Evolutionary conservation across 768 basidiomycete species (phyloP).

Genomic region (Boletus barrowsii): DNA sequence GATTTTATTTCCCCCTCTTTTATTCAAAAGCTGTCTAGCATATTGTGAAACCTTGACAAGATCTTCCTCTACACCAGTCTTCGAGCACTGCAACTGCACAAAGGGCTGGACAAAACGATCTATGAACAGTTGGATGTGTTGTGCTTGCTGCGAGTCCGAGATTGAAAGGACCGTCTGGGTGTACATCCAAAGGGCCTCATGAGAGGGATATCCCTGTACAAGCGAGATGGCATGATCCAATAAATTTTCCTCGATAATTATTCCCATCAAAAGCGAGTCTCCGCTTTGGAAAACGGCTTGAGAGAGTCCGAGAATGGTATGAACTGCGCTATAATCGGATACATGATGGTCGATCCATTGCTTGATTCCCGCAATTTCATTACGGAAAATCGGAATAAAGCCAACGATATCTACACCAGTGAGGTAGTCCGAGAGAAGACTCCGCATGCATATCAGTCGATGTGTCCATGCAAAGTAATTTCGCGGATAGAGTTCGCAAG

Average conservation of each 20-base stretch:
- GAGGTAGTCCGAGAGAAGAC: slow-evolving; percentile 21
- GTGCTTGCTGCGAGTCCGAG: background rate
- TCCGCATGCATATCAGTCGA: slow-evolving; percentile 48
- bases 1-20: background rate
- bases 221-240: slow-evolving; percentile 47
- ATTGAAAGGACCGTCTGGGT: slow-evolving; percentile 3
- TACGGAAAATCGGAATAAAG: slow-evolving; percentile 33
- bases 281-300: slow-evolving; percentile 6
- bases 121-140: slow-evolving; percentile 7
- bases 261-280: slow-evolving; percentile 1
- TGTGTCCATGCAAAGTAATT: slow-evolving; percentile 77
- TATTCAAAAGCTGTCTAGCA: slow-evolving; percentile 13
- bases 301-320: slow-evolving; percentile 47
- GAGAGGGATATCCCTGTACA: slow-evolving; percentile 47
- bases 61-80: background rate
- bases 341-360: slow-evolving; percentile 63
- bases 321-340: slow-evolving; percentile 64
- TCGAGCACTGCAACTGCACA: background rate
- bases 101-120: slow-evolving; percentile 19
- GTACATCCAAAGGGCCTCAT: slow-evolving; percentile 68
- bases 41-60: background rate
- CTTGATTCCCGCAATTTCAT: slow-evolving; percentile 38
- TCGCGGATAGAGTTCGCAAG: slow-evolving; percentile 63
- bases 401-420: slow-evolving; percentile 8
- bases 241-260: slow-evolving; percentile 4